Conservation (phyloP, 2,329 filamentous ascomycete genomes). For the Neoscytalidium dimidiatum region DNA sequence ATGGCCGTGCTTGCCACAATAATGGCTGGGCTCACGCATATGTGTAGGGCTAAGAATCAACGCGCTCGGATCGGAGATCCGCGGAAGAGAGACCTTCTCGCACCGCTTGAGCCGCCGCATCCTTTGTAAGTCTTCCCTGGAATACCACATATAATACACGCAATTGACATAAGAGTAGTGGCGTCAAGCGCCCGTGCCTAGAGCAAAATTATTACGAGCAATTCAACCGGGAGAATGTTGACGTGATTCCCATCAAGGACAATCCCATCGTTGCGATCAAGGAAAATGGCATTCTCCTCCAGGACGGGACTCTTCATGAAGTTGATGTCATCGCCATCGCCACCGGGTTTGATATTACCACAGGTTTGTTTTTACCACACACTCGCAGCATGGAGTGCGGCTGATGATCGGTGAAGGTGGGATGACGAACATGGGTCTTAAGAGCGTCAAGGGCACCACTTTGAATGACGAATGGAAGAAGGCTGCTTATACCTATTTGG, state of each 20-base stretch:
- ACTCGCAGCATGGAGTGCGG: slow-evolving; percentile 44
- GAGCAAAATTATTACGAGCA: slow-evolving; percentile 52
- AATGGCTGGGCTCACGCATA: neutral
- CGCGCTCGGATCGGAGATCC: slow-evolving; percentile 45
- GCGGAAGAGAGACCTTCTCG: slow-evolving; percentile 48
- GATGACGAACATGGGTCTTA: slow-evolving; percentile 43
- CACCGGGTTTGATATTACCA: slow-evolving; percentile 40
- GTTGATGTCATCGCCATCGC: slow-evolving; percentile 36
- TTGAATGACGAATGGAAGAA: slow-evolving; percentile 44
- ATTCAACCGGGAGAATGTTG: slow-evolving; percentile 45
- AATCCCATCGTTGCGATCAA: slow-evolving; percentile 39
- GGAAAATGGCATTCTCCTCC: slow-evolving; percentile 31
- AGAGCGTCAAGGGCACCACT: slow-evolving; percentile 37
- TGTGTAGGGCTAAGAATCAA: slow-evolving; percentile 41
- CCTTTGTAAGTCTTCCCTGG: slow-evolving; percentile 30
- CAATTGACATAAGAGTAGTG: slow-evolving; percentile 20
- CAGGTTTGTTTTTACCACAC: slow-evolving; percentile 40
- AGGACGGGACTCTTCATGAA: slow-evolving; percentile 33
- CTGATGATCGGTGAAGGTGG: slow-evolving; percentile 46
- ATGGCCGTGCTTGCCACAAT: no score
- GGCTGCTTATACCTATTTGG: slow-evolving; percentile 44
- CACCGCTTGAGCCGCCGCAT: slow-evolving; percentile 46
- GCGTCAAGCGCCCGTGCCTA: slow-evolving; percentile 48
- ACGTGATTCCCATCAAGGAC: slow-evolving; percentile 46
- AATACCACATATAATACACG: no score